Conservation (phyloP, 2,329 filamentous ascomycete species). For the Xylaria sp. region DNA sequence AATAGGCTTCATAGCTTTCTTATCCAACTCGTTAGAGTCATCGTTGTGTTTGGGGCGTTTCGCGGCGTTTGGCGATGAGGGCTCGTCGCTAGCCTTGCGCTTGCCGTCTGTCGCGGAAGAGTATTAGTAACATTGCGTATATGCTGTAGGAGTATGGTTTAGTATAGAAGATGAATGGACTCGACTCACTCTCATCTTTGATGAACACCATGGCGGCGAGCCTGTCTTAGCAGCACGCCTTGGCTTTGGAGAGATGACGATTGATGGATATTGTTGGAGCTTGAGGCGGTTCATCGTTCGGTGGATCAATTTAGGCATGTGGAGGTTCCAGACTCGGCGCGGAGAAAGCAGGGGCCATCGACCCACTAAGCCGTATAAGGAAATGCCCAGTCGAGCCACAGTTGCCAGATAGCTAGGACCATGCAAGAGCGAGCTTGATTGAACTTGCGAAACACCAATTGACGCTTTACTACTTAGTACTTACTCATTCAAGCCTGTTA, state of each 20-base stretch:
- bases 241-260: constrained; percentile 23
- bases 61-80: constrained; percentile 66
- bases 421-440: constrained; percentile 19
- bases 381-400: constrained; percentile 29
- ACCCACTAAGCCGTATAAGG: constrained; percentile 7
- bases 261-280: constrained; percentile 13
- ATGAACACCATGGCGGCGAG: constrained; percentile 42
- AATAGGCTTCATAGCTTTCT: constrained; percentile 69
- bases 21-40: constrained; percentile 56
- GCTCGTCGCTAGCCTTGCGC: constrained; percentile 77
- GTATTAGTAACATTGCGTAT: constrained; percentile 18
- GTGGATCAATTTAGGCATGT: constrained; percentile 3
- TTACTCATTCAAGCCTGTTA: not conserved
- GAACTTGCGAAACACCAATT: constrained; percentile 6
- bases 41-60: constrained; percentile 71
- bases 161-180: constrained; percentile 22
- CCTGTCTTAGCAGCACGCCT: constrained; percentile 13
- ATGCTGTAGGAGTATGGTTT: not conserved
- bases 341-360: constrained; percentile 9
- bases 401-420: constrained; percentile 26
- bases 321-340: constrained; percentile 17
- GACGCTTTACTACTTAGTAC: not conserved
- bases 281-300: constrained; percentile 2
- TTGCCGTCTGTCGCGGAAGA: constrained; percentile 61
- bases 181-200: constrained; percentile 56